phyloP scores from a whole-genome alignment of 148 eudicot genomes.

The Tetragonia tetragonoides region DNA sequence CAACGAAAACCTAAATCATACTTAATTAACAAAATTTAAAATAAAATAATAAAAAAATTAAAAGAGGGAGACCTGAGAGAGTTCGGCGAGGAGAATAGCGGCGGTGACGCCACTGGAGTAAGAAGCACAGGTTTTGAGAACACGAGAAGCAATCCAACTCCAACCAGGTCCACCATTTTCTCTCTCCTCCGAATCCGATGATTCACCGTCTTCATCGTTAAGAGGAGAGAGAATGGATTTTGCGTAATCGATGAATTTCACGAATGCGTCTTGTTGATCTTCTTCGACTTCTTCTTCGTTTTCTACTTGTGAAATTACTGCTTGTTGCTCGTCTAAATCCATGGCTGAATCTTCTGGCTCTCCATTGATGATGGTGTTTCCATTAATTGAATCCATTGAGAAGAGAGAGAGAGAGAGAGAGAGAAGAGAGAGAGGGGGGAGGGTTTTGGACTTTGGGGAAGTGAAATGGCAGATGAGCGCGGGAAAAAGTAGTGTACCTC shows the following conservation, averaged over 20 bases:
- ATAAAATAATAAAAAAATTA: background rate
- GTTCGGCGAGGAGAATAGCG: constrained; percentile 88
- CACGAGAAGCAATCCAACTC: constrained; percentile 80
- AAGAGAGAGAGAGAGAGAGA: background rate
- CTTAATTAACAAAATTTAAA: background rate
- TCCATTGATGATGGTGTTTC: constrained; percentile 11
- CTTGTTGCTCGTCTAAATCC: constrained; percentile 30
- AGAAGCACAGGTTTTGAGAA: constrained; percentile 71
- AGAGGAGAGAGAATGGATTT: constrained; percentile 48
- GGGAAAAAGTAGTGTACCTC: background rate
- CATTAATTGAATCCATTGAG: constrained; percentile 8
- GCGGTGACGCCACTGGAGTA: constrained; percentile 88
- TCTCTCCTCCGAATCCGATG: constrained; percentile 23
- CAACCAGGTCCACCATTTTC: constrained; percentile 55
- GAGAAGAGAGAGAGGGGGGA: background rate
- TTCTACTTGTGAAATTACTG: background rate
- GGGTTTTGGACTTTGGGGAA: background rate
- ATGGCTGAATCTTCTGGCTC: constrained; percentile 32
- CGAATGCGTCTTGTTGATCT: constrained; percentile 52
- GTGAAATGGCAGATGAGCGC: constrained; percentile 4
- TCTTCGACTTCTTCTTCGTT: background rate
- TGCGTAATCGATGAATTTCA: constrained; percentile 67
- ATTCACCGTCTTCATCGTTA: constrained; percentile 32
- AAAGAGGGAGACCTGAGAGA: constrained; percentile 53
- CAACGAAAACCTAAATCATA: background rate